phyloP scores from a whole-genome alignment of 2,329 filamentous ascomycete species.

The Venturia nashicola region DNA sequence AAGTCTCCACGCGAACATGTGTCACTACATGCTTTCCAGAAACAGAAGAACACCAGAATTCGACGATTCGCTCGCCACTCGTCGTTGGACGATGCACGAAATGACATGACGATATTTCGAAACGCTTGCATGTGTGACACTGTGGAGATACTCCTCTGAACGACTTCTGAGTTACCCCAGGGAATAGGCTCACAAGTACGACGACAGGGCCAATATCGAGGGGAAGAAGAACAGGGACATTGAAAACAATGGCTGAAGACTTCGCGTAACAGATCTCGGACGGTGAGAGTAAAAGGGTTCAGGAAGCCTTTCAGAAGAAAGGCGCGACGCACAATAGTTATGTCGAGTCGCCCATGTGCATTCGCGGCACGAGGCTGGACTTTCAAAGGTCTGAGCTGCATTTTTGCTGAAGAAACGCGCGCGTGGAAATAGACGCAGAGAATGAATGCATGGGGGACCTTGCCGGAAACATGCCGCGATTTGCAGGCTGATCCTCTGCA shows the following conservation, averaged over 20 bases:
- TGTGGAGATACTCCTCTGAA: background rate
- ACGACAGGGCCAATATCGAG: background rate
- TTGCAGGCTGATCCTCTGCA: background rate
- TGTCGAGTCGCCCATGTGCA: conserved; percentile 1
- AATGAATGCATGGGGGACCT: background rate
- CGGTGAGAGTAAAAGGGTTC: background rate
- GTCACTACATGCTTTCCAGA: conserved; percentile 5
- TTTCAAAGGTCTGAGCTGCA: background rate
- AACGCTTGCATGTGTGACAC: conserved; percentile 3
- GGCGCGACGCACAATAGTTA: background rate
- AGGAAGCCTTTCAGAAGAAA: background rate
- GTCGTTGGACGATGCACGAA: background rate
- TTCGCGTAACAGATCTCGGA: background rate
- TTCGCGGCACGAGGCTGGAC: background rate
- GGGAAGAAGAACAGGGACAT: background rate
- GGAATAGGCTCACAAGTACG: background rate
- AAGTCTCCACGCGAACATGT: conserved; percentile 4
- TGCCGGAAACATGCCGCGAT: background rate
- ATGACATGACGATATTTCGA: background rate
- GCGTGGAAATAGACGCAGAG: background rate
- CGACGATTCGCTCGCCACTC: background rate
- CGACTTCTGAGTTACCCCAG: background rate
- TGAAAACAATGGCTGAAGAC: background rate
- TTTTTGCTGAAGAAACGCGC: background rate
- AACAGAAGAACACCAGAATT: conserved; percentile 3